Base-by-base conservation (phyloP, 495 filamentous ascomycete genomes). In the Xylaria telfairii region DNA sequence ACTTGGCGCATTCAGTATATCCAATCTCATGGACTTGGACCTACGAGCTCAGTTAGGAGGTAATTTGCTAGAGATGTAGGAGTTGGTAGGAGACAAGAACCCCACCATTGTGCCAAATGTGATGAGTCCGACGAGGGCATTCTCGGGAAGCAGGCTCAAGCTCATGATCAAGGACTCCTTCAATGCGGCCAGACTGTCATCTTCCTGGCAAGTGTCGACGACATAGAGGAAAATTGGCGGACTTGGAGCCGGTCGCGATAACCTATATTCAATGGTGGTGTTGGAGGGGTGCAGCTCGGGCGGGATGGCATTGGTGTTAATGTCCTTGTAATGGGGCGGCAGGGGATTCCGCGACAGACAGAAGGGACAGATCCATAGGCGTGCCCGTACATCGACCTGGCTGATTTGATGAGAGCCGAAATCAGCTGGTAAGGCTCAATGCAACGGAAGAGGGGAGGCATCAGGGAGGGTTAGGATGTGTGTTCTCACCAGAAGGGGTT, bases 321-420 rank as follows among this genome's bases (percentile, higher is more conserved):
- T 99, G 82, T 99, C 96, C 86, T 98, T 98, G 83, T 99, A 99
- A 81, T 99, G 96, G 68, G 94, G 92, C 66, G 96, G 96, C 41
- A 99, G 90, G 60, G 91, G 90, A 79, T 99, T 99, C 79, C 96
- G 90, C 82, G 93, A 94, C 21, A 98, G 87, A 81, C 96, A 99
- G 84, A 98, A 99, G 7, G 96, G 96, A 77, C 96, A 99, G 75
- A 98, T 97, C 96, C 96, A 99, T 70, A 98, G 88, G 62, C 94
- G 89, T 72, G 94, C 96, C 70, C 96, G 92, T 74, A 93, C 90
- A 82, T 99, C 96, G 69, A 99, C 95, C 79, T 96, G 94, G 82
- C 96, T 98, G 75, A 49, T 32, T 47, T 2, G 15, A 44, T 28
- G 47, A 17, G 34, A 82, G 74, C 80, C 74, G 30, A 61, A 69